phyloP scores from a whole-genome alignment of 169 alveolate genomes.

The Cryptosporidium andersoni region DNA sequence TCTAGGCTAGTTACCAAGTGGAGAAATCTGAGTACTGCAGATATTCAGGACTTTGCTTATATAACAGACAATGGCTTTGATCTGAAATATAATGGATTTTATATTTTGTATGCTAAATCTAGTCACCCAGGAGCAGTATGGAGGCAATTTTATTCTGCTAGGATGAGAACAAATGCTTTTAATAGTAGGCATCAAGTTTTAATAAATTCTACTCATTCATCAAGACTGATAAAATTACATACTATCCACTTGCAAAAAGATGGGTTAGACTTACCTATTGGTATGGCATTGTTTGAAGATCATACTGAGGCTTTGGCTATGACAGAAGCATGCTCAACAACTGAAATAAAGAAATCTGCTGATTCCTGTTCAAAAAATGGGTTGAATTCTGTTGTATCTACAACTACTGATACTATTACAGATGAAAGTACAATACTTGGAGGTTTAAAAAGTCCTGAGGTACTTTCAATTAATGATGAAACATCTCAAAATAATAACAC shows the following conservation, averaged over 20 bases:
- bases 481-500: not conserved
- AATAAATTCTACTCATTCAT: slow-evolving; percentile 27
- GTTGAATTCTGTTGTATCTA: too few relatives aligned
- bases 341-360: not conserved
- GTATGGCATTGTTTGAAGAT: slow-evolving; percentile 66
- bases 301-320: slow-evolving; percentile 37
- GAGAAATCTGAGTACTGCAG: slow-evolving; percentile 30
- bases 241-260: slow-evolving; percentile 42
- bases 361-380: not conserved
- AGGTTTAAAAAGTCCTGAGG: not conserved
- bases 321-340: slow-evolving; percentile 4
- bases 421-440: too few relatives aligned
- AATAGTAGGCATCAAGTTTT: slow-evolving; percentile 29
- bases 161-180: slow-evolving; percentile 60
- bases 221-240: slow-evolving; percentile 40
- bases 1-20: slow-evolving; percentile 33
- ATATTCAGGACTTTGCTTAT: slow-evolving; percentile 36
- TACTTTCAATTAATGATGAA: not conserved
- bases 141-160: slow-evolving; percentile 67
- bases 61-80: slow-evolving; percentile 30
- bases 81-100: slow-evolving; percentile 36
- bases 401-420: too few relatives aligned
- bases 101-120: slow-evolving; percentile 40
- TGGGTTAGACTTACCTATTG: slow-evolving; percentile 59
- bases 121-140: slow-evolving; percentile 16